A percentile compares a stretch with the other conserved stretches of the same genome.
phyloP scores from a whole-genome alignment of 306 rosid genomes.

The Sechiopsis laciniata region DNA sequence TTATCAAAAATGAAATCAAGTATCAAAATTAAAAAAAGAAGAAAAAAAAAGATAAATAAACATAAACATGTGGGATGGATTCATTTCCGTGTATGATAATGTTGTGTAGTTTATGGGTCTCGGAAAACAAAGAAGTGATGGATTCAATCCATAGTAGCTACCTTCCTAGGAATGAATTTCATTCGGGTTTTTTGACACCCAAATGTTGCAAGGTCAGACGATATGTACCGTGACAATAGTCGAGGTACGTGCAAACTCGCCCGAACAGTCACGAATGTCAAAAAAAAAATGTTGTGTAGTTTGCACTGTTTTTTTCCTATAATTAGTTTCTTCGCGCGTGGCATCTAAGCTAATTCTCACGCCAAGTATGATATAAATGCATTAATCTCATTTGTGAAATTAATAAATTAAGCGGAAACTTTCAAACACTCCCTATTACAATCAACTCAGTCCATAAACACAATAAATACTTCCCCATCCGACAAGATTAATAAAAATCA shows the following conservation, averaged over 20 bases:
- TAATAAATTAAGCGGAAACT: slow-evolving; percentile 2
- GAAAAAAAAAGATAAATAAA: neutral
- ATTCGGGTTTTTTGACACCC: too few species aligned
- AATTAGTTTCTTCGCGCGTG: too few species aligned
- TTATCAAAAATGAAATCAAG: neutral
- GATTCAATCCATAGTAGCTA: too few species aligned
- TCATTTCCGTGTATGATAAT: neutral
- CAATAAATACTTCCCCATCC: slow-evolving; percentile 1
- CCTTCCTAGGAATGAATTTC: too few species aligned
- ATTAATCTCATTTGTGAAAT: neutral
- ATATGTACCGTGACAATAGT: too few species aligned
- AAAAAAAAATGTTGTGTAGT: neutral
- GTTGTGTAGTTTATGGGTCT: neutral
- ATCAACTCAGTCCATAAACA: neutral
- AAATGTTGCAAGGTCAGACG: too few species aligned
- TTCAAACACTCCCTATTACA: neutral
- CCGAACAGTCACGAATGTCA: too few species aligned
- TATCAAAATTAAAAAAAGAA: neutral
- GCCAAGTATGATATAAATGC: neutral
- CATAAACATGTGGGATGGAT: neutral
- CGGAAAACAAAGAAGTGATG: too few species aligned
- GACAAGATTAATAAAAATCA: neutral
- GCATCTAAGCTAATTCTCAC: neutral
- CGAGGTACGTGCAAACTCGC: too few species aligned
- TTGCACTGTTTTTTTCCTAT: too few species aligned